Percentiles rank a stretch among this genome's conserved stretches.
phyloP scores from a whole-genome alignment of 345 rosid genomes.

The Dovyalis caffra region DNA sequence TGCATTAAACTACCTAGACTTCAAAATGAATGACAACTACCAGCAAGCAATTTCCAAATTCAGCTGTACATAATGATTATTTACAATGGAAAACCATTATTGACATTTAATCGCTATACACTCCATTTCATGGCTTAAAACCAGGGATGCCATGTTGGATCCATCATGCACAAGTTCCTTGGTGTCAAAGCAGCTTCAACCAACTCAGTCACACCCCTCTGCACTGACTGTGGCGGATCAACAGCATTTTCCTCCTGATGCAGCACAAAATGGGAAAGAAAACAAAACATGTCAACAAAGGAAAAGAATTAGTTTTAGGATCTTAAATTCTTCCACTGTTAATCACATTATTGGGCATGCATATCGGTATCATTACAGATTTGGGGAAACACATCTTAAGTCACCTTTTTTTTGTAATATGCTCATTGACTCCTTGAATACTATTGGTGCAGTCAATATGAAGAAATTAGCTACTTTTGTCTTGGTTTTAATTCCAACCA shows the following conservation, averaged over 20 bases:
- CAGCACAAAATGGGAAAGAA: neutral
- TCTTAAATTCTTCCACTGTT: neutral
- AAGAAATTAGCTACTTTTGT: neutral
- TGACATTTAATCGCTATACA: neutral
- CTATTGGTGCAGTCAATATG: neutral
- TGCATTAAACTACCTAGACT: neutral
- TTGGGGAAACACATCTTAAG: neutral
- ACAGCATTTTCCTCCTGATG: conserved; percentile 72
- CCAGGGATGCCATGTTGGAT: conserved; percentile 99
- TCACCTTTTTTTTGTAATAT: no score
- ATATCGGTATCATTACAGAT: neutral
- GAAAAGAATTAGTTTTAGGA: neutral
- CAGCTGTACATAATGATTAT: neutral
- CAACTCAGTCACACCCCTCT: conserved; percentile 79
- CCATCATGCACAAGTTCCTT: conserved; percentile 97
- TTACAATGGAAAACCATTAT: neutral
- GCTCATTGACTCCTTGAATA: neutral
- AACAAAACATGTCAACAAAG: neutral
- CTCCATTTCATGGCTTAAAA: conserved; percentile 37
- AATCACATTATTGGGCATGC: neutral
- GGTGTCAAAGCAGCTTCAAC: conserved; percentile 91
- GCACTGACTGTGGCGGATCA: conserved; percentile 92
- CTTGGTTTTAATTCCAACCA: neutral
- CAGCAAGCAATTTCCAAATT: neutral
- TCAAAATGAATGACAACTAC: neutral